These are phyloP conservation scores for Rheum nobile DNA, from an alignment of 148 eudicot species.

Conservation along the genomic window DNA sequence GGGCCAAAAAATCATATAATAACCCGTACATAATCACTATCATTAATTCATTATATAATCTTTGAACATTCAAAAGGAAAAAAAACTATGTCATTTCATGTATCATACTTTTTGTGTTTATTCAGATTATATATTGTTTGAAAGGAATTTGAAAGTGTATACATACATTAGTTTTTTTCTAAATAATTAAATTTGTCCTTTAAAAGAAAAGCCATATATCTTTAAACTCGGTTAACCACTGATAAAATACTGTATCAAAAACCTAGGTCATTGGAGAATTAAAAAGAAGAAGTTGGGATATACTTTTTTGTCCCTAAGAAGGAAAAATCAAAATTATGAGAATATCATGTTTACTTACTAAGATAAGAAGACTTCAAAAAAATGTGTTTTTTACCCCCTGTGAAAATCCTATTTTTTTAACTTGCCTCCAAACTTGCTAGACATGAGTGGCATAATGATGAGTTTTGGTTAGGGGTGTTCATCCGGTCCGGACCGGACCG, in stretches of 20 bases:
- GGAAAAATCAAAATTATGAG: too few species aligned
- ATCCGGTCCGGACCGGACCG: too few species aligned
- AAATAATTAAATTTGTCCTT: neutral
- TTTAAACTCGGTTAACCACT: neutral
- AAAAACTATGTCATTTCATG: neutral
- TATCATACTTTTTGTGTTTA: neutral
- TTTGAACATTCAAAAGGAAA: too few species aligned
- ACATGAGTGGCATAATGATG: constrained; percentile 4
- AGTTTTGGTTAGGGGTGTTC: too few species aligned
- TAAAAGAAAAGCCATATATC: neutral
- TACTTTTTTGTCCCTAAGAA: too few species aligned
- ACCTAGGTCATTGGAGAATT: neutral
- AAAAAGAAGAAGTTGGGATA: neutral
- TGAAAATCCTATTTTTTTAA: neutral
- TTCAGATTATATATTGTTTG: neutral
- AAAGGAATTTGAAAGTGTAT: neutral
- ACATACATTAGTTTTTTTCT: neutral
- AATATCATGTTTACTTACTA: too few species aligned
- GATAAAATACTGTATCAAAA: neutral
- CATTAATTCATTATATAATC: too few species aligned
- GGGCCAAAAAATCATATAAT: neutral
- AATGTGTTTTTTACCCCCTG: neutral
- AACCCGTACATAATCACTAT: neutral
- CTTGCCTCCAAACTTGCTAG: neutral
- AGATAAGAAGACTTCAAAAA: too few species aligned